Conservation (phyloP, 257 asterid species). For the Nicotiana benthamiana region DNA sequence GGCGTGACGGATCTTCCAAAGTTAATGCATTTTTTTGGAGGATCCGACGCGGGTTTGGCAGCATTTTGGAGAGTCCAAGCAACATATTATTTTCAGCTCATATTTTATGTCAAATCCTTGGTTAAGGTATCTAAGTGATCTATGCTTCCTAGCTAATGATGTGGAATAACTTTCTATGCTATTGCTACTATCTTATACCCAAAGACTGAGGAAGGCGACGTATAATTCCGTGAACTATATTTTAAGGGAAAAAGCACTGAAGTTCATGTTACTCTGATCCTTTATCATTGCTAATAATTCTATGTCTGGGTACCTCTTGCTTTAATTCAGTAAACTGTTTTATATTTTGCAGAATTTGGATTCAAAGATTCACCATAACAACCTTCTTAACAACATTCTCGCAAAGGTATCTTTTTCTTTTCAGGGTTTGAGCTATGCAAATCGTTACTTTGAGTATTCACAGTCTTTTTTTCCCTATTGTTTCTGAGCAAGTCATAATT, state of each 20-base stretch:
- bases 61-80: too few species aligned
- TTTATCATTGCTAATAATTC: not conserved
- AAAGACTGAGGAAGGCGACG: not conserved
- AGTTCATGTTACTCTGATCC: not conserved
- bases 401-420: conserved; percentile 55
- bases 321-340: not conserved
- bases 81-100: not conserved
- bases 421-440: not conserved
- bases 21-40: too few species aligned
- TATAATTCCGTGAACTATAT: not conserved
- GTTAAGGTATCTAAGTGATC: not conserved
- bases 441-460: not conserved
- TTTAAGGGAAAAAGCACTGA: not conserved
- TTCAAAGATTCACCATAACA: conserved; percentile 92
- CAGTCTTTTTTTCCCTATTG: too few species aligned
- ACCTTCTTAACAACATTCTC: conserved; percentile 86
- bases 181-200: not conserved
- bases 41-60: too few species aligned
- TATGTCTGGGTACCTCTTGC: not conserved
- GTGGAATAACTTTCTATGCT: not conserved
- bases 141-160: not conserved
- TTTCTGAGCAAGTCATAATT: not conserved
- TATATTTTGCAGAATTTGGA: conserved; percentile 69
- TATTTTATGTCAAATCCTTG: not conserved
- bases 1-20: too few species aligned